Evolutionary conservation across 306 rosid genomes (phyloP).

Genomic region (Coriaria nepalensis): DNA sequence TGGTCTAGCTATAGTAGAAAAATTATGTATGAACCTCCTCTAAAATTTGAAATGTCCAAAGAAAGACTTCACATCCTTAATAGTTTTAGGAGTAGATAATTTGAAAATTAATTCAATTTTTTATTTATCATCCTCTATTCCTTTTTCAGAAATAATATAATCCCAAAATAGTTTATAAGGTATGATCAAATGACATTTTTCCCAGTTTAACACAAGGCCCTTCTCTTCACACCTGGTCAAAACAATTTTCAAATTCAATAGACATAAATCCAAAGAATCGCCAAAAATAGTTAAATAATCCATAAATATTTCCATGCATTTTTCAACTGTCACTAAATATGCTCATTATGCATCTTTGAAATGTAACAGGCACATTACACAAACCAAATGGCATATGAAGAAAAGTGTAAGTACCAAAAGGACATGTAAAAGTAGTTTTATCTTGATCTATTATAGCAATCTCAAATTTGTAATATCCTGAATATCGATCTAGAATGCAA

Average conservation of each 20-base stretch:
- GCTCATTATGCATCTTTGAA: background rate
- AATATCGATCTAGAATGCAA: background rate
- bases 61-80: background rate
- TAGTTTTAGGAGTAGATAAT: background rate
- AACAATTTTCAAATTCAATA: background rate
- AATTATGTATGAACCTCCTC: background rate
- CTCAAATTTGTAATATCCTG: background rate
- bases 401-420: background rate
- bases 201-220: background rate
- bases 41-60: background rate
- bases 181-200: background rate
- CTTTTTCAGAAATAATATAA: background rate
- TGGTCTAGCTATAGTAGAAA: background rate
- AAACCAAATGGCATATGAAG: background rate
- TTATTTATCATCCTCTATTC: background rate
- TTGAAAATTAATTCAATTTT: background rate
- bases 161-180: background rate
- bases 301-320: background rate
- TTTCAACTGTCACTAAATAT: constrained; percentile 2
- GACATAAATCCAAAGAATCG: background rate
- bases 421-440: background rate
- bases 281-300: background rate
- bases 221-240: background rate
- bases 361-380: background rate
- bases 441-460: background rate